Conservation (phyloP, 2,329 filamentous ascomycete genomes). For the Pezicula neosporulosa region DNA sequence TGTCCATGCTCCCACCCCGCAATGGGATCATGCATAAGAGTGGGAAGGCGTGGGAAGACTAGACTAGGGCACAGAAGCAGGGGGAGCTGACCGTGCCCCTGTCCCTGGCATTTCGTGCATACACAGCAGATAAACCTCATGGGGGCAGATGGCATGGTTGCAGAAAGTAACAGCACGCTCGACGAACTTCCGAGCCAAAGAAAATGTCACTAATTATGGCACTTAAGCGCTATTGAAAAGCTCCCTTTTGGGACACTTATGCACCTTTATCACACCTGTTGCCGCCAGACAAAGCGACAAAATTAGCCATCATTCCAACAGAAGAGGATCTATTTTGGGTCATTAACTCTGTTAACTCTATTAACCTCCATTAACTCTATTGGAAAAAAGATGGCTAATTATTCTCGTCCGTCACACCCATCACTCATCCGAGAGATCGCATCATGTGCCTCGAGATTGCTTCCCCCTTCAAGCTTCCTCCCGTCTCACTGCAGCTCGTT, state of each 20-base stretch:
- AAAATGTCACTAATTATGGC: slow-evolving; percentile 5
- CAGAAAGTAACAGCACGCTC: too few species aligned
- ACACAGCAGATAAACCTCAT: slow-evolving; percentile 9
- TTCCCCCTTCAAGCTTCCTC: too few species aligned
- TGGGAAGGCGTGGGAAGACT: not conserved
- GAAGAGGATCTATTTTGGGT: not conserved
- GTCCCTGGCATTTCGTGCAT: slow-evolving; percentile 14
- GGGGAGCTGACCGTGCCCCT: not conserved
- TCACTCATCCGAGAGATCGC: not conserved
- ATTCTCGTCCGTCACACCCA: not conserved
- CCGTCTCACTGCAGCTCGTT: not conserved
- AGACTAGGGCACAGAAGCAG: not conserved
- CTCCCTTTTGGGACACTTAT: not conserved
- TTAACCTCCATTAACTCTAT: too few species aligned
- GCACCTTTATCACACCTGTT: not conserved
- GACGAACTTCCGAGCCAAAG: too few species aligned
- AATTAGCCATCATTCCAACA: not conserved
- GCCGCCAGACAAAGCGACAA: not conserved
- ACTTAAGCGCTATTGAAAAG: not conserved
- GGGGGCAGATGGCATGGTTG: too few species aligned
- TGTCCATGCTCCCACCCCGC: not conserved
- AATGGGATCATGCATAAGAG: slow-evolving; percentile 1
- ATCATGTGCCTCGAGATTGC: not conserved
- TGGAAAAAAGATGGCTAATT: not conserved
- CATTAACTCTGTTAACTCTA: not conserved